Conservation (phyloP, 768 basidiomycete genomes). For the Lentinula sp. region DNA sequence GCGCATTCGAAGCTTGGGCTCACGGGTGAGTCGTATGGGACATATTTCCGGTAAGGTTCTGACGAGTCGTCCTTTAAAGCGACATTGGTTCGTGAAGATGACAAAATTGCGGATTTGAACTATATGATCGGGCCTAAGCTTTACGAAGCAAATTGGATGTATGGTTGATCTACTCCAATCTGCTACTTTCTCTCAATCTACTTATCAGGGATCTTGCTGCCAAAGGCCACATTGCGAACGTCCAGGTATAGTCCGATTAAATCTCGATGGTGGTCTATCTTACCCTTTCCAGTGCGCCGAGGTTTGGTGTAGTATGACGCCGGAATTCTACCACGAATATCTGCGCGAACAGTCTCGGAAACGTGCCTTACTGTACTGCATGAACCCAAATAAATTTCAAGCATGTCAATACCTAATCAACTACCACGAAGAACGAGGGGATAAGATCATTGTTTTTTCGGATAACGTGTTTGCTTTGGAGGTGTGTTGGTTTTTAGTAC, state of each 20-base stretch:
- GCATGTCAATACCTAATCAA: conserved; percentile 98
- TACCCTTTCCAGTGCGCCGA: conserved; percentile 75
- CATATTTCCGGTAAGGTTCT: neutral
- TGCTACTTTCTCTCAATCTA: conserved; percentile 11
- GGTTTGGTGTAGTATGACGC: conserved; percentile 99
- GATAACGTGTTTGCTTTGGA: conserved; percentile 97
- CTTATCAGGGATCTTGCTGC: conserved; percentile 79
- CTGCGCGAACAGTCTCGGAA: conserved; percentile 88
- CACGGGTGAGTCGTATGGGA: conserved; percentile 52
- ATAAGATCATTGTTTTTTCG: conserved; percentile 99
- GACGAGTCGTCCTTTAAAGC: conserved; percentile 40
- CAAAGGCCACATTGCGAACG: conserved; percentile 98
- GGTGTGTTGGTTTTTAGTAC: conserved; percentile 41
- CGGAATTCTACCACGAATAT: conserved; percentile 98
- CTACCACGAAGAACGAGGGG: conserved; percentile 95
- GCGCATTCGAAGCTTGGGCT: conserved; percentile 97
- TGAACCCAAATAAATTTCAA: conserved; percentile 99
- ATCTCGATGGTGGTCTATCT: too few species aligned
- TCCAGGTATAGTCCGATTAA: conserved; percentile 64
- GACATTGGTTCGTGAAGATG: conserved; percentile 97
- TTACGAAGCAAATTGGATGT: conserved; percentile 99
- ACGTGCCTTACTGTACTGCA: conserved; percentile 95
- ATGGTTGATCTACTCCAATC: conserved; percentile 9
- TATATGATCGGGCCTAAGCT: conserved; percentile 99
- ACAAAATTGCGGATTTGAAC: conserved; percentile 97